Base-by-base conservation (phyloP, 257 asterid genomes). In the Sherardia arvensis region DNA sequence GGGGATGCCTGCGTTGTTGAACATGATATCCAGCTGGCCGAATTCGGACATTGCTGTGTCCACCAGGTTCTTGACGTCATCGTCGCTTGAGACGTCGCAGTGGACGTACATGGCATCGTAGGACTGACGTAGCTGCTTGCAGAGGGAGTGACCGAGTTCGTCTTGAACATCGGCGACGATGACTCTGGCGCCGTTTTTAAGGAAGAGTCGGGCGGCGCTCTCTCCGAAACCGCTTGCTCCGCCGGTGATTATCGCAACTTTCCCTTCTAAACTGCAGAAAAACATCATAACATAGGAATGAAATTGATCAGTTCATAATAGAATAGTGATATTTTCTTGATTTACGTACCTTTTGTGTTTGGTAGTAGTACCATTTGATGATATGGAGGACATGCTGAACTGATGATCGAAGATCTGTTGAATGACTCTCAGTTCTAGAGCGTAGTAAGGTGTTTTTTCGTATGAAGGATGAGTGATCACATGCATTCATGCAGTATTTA, bases 201-300 rank as follows among this genome's bases (percentile, higher is more conserved):
- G 64, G 71, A 86, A 89, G 3, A 86, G 85, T 49, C 89, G 53
- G 4, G 71, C 93, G 8, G 97, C 78, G 72, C 84, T 72, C 78
- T 83, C 97, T 1, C 97, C 97, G 47, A 89, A 81, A 17, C 97
- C 95, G 70, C 95, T 84, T 5, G 97, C 94, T 12, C 95, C 97
- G 48, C 97, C 97, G 43, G 97, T 89, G 56, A 89, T 70, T 33
- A 86, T 74, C 22, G 94, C 97, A 0, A 89, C 95, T 67, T 89
- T 89, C 23, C 95, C 94, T 65, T 83, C 86, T 61, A 89, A 67
- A 58, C 87, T 85, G 71, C 75, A 68, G 25, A 57, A 38, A 15
- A 27, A 18, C 20, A 61, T 38, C 0, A 36, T 5, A 49, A 1
- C 7, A 20, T 4, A 26, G 56, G 20, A 15, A 49, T 1, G 56